Evolutionary conservation across 352 stramenopile species (phyloP).

Genomic region (Phytophthora hybrid): DNA sequence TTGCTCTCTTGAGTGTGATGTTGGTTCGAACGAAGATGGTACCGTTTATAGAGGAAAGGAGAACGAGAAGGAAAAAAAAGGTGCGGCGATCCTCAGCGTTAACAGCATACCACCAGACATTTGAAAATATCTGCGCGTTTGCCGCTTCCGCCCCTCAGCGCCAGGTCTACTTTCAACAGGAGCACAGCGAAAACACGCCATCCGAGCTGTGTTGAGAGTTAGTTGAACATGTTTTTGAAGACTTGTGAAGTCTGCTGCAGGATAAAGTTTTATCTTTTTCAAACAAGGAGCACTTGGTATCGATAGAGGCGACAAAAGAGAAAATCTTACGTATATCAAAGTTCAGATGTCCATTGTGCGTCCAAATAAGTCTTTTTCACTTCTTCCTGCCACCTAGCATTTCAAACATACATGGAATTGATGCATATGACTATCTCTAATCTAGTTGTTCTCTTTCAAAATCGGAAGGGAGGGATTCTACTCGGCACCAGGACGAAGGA

Average conservation of each 20-base stretch:
- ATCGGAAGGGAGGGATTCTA: conserved; percentile 28
- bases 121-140: background rate
- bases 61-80: background rate
- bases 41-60: background rate
- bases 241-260: background rate
- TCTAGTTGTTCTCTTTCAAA: conserved; percentile 23
- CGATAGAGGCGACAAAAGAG: no score
- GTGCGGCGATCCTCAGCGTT: background rate
- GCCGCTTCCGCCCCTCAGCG: background rate
- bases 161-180: conserved; percentile 1
- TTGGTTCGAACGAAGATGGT: background rate
- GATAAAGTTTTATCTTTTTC: no score
- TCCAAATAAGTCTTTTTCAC: no score
- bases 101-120: background rate
- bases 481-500: conserved; percentile 67
- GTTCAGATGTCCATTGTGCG: no score
- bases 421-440: conserved; percentile 40
- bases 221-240: background rate
- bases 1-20: background rate
- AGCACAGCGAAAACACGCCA: background rate
- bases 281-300: no score
- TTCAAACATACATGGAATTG: conserved; percentile 37
- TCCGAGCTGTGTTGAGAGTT: background rate
- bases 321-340: no score
- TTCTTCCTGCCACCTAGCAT: background rate